Percentiles rank a stretch among this genome's conserved stretches.
phyloP scores from a whole-genome alignment of 805 yeast species.

The Tetrapisispora namnaoensis region DNA sequence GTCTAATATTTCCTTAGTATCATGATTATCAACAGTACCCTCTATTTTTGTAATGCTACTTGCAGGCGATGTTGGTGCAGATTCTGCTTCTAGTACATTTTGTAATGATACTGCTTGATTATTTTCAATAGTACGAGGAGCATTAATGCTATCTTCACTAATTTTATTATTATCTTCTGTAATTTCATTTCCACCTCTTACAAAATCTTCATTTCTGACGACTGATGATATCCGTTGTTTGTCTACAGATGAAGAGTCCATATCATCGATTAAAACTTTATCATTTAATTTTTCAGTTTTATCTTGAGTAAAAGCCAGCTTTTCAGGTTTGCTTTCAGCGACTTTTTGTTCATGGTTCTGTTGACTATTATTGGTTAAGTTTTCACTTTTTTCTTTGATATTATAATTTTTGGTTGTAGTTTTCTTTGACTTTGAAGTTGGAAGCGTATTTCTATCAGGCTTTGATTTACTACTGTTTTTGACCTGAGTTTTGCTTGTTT shows the following conservation, averaged over 20 bases:
- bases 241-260: neutral
- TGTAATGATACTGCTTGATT: too few species aligned
- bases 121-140: too few species aligned
- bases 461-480: neutral
- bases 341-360: too few species aligned
- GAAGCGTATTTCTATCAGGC: constrained; percentile 1
- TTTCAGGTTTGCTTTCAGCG: neutral
- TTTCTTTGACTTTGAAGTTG: neutral
- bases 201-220: constrained; percentile 6
- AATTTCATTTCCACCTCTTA: neutral
- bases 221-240: constrained; percentile 21
- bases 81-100: too few species aligned
- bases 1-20: too few species aligned
- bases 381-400: constrained; percentile 2
- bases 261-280: neutral
- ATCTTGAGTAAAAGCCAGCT: neutral
- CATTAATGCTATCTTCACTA: neutral
- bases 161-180: neutral
- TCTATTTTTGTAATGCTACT: too few species aligned
- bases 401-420: neutral
- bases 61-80: too few species aligned
- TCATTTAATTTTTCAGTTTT: neutral
- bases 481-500: neutral
- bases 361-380: neutral
- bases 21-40: too few species aligned